phyloP scores from a whole-genome alignment of 306 rosid genomes.

The Quercus engelmannii region DNA sequence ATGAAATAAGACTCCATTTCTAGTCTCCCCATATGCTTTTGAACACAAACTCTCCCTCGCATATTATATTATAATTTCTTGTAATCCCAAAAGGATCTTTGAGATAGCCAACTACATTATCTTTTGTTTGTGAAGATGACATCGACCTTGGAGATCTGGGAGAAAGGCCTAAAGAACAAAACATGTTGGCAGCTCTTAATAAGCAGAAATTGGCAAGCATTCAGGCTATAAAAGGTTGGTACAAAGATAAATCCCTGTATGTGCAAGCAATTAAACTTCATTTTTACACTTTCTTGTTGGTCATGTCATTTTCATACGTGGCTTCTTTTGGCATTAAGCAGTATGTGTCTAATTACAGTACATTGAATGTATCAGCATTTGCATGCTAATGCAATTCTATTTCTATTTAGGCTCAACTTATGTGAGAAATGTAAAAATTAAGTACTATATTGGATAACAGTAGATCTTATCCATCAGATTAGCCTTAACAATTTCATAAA shows the following conservation, averaged over 20 bases:
- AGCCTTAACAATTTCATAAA: not conserved
- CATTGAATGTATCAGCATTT: not conserved
- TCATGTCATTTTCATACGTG: not conserved
- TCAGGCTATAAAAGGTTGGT: conserved; percentile 72
- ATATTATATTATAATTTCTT: not conserved
- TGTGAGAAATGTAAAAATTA: not conserved
- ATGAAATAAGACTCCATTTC: not conserved
- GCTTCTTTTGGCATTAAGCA: not conserved
- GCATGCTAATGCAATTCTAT: not conserved
- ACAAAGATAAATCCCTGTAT: not conserved
- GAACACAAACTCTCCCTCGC: not conserved
- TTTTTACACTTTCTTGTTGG: not conserved
- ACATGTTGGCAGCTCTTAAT: conserved; percentile 57
- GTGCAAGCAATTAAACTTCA: not conserved
- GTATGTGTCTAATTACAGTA: not conserved
- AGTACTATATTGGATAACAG: not conserved
- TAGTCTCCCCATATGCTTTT: not conserved
- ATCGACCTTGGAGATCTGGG: conserved; percentile 53
- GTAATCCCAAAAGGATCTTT: not conserved
- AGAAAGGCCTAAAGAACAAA: conserved; percentile 69
- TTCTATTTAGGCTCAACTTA: not conserved
- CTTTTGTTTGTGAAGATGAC: conserved; percentile 51
- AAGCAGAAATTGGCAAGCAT: conserved; percentile 73
- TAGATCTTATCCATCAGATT: not conserved
- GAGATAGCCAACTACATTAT: conserved; percentile 4